These are phyloP conservation scores for Pichia sp. DNA, from an alignment of 1,139 yeast species.

Conservation along the genomic window DNA sequence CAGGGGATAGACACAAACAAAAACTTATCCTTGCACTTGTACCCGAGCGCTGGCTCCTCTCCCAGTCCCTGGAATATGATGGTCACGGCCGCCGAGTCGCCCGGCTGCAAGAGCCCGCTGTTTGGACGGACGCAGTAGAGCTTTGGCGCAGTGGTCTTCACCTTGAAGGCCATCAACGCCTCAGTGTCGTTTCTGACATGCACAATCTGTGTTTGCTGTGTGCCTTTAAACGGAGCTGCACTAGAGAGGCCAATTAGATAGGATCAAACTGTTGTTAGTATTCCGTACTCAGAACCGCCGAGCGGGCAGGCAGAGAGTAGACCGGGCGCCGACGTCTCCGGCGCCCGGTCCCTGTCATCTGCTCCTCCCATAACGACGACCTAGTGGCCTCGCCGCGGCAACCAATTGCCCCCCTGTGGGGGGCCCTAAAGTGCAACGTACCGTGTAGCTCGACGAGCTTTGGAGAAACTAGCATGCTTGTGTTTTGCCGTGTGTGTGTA, in stretches of 20 bases:
- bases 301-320: no score
- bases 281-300: not conserved
- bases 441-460: slow-evolving; percentile 65
- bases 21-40: slow-evolving; percentile 87
- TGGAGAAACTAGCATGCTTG: slow-evolving; percentile 58
- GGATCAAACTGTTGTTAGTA: not conserved
- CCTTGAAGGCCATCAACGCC: slow-evolving; percentile 76
- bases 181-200: slow-evolving; percentile 57
- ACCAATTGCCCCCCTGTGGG: no score
- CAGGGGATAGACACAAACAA: slow-evolving; percentile 83
- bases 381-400: no score
- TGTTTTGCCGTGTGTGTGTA: not conserved
- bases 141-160: slow-evolving; percentile 97
- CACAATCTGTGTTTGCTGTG: slow-evolving; percentile 66
- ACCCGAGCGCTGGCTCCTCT: slow-evolving; percentile 67
- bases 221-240: slow-evolving; percentile 58
- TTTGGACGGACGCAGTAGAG: slow-evolving; percentile 93
- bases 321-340: no score
- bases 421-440: slow-evolving; percentile 38
- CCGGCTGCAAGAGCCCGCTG: slow-evolving; percentile 76
- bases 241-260: not conserved
- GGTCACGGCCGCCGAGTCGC: slow-evolving; percentile 65
- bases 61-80: slow-evolving; percentile 82
- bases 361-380: no score
- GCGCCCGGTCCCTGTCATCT: no score